Evolutionary conservation across 2,329 filamentous ascomycete genomes (phyloP).

Genomic region (Mycogone perniciosa): DNA sequence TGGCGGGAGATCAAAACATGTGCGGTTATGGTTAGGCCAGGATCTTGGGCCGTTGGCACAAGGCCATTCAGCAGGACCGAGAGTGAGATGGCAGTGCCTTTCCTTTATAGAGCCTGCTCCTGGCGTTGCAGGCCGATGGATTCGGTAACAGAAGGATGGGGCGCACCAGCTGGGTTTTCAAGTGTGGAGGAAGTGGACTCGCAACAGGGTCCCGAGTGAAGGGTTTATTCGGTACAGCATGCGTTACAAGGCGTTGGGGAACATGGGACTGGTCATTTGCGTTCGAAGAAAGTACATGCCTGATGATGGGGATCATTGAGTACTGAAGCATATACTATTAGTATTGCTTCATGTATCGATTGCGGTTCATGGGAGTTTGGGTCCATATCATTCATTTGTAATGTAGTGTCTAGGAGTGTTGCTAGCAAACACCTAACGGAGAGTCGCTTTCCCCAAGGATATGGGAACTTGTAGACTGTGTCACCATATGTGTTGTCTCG

Average conservation of each 20-base stretch:
- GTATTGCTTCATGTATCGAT: no score
- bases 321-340: no score
- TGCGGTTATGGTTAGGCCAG: constrained; percentile 5
- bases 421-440: no score
- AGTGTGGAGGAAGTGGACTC: constrained; percentile 9
- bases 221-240: not conserved
- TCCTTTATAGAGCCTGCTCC: constrained; percentile 43
- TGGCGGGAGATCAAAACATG: constrained; percentile 43
- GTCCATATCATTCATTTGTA: no score
- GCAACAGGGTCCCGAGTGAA: not conserved
- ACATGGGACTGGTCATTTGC: not conserved
- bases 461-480: no score
- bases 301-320: no score
- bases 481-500: no score
- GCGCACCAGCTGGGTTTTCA: constrained; percentile 16
- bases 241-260: constrained; percentile 2
- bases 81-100: constrained; percentile 38
- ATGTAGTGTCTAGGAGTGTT: no score
- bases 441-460: no score
- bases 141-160: constrained; percentile 14
- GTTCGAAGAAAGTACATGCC: no score
- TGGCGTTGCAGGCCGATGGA: constrained; percentile 39
- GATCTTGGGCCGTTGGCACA: not conserved
- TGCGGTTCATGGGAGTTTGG: no score
- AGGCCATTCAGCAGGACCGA: constrained; percentile 24